Base-by-base conservation (phyloP, 139 green algal species). In the Astrephomene gubernaculifera region DNA sequence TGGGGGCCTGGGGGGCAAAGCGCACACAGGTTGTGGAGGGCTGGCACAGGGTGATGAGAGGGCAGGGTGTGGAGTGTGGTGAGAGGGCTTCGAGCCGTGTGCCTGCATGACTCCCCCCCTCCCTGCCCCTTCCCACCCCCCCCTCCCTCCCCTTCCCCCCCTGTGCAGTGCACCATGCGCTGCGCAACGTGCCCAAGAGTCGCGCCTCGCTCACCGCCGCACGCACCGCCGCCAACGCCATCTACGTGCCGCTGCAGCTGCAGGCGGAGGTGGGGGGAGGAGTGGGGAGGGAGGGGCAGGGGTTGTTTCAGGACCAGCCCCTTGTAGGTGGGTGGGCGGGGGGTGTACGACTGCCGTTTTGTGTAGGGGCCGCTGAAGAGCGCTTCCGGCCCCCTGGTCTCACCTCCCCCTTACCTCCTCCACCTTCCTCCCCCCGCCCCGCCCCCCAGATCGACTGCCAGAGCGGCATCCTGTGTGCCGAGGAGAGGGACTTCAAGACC, bases 401-500 rank as follows among this genome's bases (percentile, higher is more conserved):
- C 49, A 57, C 17, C 14, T 17, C n/a, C n/a, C n/a, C n/a, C n/a
- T n/a, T n/a, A n/a, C n/a, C n/a, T n/a, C n/a, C n/a, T n/a, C n/a
- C n/a, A n/a, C n/a, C n/a, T n/a, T n/a, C 17, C 49, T 57, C 17
- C 49, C 14, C 49, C 17, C 49, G 14, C 49, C 49, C 17, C 49
- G 49, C 38, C 21, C 4, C 38, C 49, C 92, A 98, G 87, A 97
- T 98, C 71, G 96, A 99, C 91, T 93, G 90, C 25, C 97, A 99
- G 90, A 95, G 89, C 25, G 97, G 97, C 54, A 96, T 95, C 36
- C 91, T 99, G n/a, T 95, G 99, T 75, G 95, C 96, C 31, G 97
- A 99, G 78, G 97, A 99, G 91, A 96, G 96, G 85, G 97, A 99
- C 92, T 99, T 97, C 95, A 99, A 98, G 94, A 99, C 97, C 4